phyloP scores from a whole-genome alignment of 345 rosid species.

The Melaleuca alternifolia region DNA sequence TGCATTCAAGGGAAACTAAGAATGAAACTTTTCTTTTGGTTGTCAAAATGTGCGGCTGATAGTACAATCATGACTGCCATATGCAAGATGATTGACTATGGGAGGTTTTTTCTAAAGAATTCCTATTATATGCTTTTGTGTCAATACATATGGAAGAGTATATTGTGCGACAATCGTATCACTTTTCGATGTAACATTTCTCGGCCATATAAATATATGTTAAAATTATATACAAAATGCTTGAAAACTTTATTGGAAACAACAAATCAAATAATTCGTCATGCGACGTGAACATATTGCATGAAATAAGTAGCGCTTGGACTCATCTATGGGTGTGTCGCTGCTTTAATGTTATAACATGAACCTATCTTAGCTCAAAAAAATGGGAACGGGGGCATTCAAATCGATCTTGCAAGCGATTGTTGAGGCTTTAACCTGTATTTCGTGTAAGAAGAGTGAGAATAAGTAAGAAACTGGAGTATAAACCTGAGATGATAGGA shows the following conservation, averaged over 20 bases:
- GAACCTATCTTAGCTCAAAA: not conserved
- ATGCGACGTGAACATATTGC: not conserved
- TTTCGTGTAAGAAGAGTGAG: not conserved
- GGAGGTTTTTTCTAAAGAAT: too few relatives aligned
- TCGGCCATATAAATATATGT: not conserved
- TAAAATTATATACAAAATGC: too few relatives aligned
- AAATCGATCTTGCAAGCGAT: not conserved
- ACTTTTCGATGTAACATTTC: not conserved
- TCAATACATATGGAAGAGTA: not conserved
- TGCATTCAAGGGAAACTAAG: not conserved
- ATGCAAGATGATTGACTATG: not conserved
- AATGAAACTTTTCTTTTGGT: not conserved
- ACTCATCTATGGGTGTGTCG: not conserved
- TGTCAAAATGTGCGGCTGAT: not conserved
- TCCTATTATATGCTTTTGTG: too few relatives aligned
- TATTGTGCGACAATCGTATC: too few relatives aligned
- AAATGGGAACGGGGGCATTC: not conserved
- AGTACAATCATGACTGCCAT: not conserved
- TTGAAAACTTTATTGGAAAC: not conserved
- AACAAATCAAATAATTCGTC: not conserved
- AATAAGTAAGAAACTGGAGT: not conserved
- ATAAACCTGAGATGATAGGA: slow-evolving; percentile 69
- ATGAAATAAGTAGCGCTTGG: not conserved
- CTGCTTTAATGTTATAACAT: not conserved
- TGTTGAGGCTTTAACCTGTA: not conserved